Conservation (phyloP, 1,139 yeast genomes). For the Wickerhamiella pararugosa region DNA sequence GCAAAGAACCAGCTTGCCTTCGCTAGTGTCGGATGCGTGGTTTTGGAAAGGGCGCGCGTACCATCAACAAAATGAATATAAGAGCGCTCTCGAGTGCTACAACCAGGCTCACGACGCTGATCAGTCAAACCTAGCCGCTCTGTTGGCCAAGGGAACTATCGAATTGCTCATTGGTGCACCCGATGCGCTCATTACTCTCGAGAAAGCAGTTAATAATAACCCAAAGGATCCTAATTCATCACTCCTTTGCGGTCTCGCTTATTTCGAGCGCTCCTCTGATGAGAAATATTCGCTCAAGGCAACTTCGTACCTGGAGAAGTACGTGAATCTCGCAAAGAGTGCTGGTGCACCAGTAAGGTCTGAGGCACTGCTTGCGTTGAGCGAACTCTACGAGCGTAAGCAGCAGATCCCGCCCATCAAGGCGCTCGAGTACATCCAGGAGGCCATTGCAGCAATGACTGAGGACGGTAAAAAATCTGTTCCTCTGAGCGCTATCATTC, state of each 20-base stretch:
- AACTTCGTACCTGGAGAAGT: slow-evolving; percentile 53
- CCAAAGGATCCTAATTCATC: slow-evolving; percentile 64
- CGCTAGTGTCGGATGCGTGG: slow-evolving; percentile 56
- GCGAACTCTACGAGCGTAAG: slow-evolving; percentile 49
- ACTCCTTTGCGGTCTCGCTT: slow-evolving; percentile 56
- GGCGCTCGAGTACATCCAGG: slow-evolving; percentile 35
- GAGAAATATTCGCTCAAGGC: slow-evolving; percentile 27
- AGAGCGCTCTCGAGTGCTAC: slow-evolving; percentile 56
- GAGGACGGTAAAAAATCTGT: slow-evolving; percentile 41
- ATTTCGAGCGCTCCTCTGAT: slow-evolving; percentile 17
- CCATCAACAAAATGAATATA: slow-evolving; percentile 43
- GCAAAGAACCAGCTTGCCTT: slow-evolving; percentile 26
- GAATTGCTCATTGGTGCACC: slow-evolving; percentile 61
- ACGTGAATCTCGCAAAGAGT: slow-evolving; percentile 45
- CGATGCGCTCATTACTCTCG: slow-evolving; percentile 78
- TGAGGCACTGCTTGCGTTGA: slow-evolving; percentile 53
- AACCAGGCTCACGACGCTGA: slow-evolving; percentile 27
- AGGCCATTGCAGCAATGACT: slow-evolving; percentile 39
- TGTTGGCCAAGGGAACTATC: slow-evolving; percentile 76
- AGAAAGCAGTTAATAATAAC: slow-evolving; percentile 49
- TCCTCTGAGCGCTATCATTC: slow-evolving; percentile 49
- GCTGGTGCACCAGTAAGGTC: slow-evolving; percentile 49
- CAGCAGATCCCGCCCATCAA: slow-evolving; percentile 10
- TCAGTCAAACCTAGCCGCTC: slow-evolving; percentile 38
- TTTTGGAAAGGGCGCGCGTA: slow-evolving; percentile 79